These are phyloP conservation scores for Didymella sp. DNA, from an alignment of 2,329 filamentous ascomycete genomes.

Conservation along the genomic window DNA sequence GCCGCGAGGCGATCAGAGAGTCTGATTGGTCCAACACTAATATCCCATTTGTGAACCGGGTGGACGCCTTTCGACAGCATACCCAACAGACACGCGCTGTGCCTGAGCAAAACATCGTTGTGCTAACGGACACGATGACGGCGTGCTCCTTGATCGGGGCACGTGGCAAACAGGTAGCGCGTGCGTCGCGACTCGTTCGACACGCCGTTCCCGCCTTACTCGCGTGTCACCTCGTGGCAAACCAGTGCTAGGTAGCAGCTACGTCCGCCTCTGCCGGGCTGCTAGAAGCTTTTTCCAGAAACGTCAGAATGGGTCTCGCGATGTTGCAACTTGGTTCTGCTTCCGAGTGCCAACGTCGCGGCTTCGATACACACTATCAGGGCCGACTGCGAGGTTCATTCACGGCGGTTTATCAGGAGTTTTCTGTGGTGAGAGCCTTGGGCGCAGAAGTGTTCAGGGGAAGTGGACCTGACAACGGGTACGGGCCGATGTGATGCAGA, in stretches of 20 bases:
- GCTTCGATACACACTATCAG: no score
- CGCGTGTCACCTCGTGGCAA: neutral
- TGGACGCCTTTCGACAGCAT: no score
- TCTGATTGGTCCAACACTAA: no score
- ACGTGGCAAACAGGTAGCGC: neutral
- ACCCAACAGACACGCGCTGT: no score
- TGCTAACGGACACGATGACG: no score
- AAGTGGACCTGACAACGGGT: neutral
- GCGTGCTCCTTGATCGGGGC: neutral
- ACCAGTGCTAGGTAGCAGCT: neutral
- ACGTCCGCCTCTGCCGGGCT: neutral
- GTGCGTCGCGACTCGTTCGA: neutral
- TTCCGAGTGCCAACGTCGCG: no score
- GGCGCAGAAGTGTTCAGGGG: neutral
- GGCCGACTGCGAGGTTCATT: neutral
- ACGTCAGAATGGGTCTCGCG: no score
- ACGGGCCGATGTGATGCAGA: neutral
- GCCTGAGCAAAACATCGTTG: no score
- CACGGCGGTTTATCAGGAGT: neutral
- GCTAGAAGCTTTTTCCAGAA: no score
- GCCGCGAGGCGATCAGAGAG: no score
- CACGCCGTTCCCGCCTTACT: neutral
- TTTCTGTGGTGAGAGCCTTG: neutral
- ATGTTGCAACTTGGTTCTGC: no score
- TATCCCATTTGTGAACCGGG: no score